phyloP scores from a whole-genome alignment of 2,329 filamentous ascomycete genomes.

The Tolypocladium capitatum region DNA sequence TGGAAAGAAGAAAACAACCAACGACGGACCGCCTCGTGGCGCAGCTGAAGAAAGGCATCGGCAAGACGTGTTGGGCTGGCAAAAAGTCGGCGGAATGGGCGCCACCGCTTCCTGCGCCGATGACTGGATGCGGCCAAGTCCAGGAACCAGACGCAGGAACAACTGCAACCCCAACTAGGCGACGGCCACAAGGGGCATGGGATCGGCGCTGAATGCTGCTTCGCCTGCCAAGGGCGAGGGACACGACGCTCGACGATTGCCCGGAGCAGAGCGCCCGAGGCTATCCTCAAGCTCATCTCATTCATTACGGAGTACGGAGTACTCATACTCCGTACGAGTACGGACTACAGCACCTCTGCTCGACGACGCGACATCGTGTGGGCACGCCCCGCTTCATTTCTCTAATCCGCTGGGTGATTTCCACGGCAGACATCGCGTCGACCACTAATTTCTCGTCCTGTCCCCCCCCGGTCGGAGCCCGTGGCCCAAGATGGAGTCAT shows the following conservation, averaged over 20 bases:
- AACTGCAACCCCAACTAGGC: slow-evolving; percentile 11
- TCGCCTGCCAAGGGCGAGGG: neutral
- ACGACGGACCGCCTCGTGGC: neutral
- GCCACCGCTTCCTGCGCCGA: neutral
- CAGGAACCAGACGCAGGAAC: slow-evolving; percentile 11
- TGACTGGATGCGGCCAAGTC: slow-evolving; percentile 1
- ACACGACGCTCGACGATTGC: neutral
- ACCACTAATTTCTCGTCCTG: neutral
- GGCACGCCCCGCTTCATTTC: neutral
- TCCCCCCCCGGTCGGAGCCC: neutral
- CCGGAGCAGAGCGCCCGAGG: neutral
- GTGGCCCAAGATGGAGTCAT: neutral
- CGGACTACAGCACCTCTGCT: too few relatives aligned
- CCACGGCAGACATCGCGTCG: neutral
- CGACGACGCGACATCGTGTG: neutral
- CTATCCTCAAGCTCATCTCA: neutral
- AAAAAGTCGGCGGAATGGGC: too few relatives aligned
- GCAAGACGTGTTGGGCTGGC: neutral
- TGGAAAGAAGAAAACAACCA: too few relatives aligned
- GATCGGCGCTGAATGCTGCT: slow-evolving; percentile 3
- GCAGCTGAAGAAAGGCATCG: neutral
- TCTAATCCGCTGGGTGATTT: neutral
- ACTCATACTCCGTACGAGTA: too few relatives aligned
- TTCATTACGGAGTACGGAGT: too few relatives aligned
- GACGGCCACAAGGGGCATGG: slow-evolving; percentile 5